Evolutionary conservation across 2,329 filamentous ascomycete species (phyloP), one percentile per base, ranked within the genome.

Genomic region (Cytospora mali): DNA sequence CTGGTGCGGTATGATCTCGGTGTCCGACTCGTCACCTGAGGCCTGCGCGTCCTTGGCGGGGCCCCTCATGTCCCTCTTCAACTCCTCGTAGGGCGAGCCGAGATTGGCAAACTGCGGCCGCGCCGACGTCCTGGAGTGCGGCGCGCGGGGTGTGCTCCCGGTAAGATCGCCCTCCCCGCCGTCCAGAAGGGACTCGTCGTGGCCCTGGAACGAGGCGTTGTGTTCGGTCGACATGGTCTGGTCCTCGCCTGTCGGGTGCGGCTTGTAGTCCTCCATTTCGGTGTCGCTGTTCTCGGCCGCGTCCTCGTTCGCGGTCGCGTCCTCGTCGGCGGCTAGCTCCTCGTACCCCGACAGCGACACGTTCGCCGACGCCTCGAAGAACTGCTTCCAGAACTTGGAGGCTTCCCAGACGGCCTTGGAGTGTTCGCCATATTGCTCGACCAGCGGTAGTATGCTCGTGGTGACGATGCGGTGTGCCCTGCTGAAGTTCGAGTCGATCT

Each of bases 371-470:
- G 95, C 93, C 78, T 99, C 95, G 77, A 99, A 99, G 81, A 99
- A 99, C 80, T 98, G 93, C 77, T 99, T 99, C 95, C 95, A 99
- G 77, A 99, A 99, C 86, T 96, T 97, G 60, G 94, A 96, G 25
- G 93, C 93, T 70, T 98, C 93, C 95, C 95, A 99, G 2, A 99
- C 94, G 55, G 93, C 88, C 66, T 89, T 89, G 1, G 95, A 98
- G 73, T 98, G 91, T 68, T 96, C 92, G 52, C 92, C 92, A 77
- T 99, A 99, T 72, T 96, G 90, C 74, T 98, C 94, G 23, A 99
- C 93, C 1, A 97, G 84, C 1, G 95, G 95, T 3, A 99, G 79
- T 61, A 99, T 97, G 73, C 88, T 96, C 1, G 90, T 89, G 0
- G 95, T 98, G 46, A 99, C 94, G 64, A 99, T 98, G 66, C 93